Evolutionary conservation across 768 basidiomycete species (phyloP).

Genomic region (Xerocomellus intermedius): DNA sequence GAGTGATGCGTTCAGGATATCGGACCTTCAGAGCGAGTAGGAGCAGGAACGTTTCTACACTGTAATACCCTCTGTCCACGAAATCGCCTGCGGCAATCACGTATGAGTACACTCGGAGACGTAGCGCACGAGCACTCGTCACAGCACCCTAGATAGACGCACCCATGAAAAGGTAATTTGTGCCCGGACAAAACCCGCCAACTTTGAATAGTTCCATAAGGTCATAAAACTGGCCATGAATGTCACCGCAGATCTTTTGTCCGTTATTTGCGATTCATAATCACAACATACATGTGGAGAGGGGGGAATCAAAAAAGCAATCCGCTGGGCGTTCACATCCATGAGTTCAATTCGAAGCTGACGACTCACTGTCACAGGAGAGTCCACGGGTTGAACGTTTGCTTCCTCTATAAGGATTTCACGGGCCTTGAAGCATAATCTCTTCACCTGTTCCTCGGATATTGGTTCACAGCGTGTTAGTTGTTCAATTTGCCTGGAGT

Average conservation of each 20-base stretch:
- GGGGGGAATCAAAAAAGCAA: neutral
- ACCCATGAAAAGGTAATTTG: constrained; percentile 98
- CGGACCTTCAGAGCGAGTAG: constrained; percentile 95
- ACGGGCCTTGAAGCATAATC: constrained; percentile 91
- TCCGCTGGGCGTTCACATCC: constrained; percentile 1
- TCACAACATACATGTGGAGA: constrained; percentile 1
- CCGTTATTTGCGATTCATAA: constrained; percentile 5
- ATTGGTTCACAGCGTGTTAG: constrained; percentile 92
- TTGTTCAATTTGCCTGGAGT: constrained; percentile 86
- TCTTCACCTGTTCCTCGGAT: constrained; percentile 93
- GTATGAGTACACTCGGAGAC: constrained; percentile 7
- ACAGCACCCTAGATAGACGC: constrained; percentile 23
- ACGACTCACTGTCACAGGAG: constrained; percentile 83
- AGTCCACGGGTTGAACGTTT: constrained; percentile 94
- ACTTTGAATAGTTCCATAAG: constrained; percentile 94
- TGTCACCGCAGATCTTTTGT: constrained; percentile 85
- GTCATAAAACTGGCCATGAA: constrained; percentile 97
- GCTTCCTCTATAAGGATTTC: constrained; percentile 98
- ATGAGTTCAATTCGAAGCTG: neutral
- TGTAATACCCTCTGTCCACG: constrained; percentile 96
- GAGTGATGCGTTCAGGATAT: constrained; percentile 95
- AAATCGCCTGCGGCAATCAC: constrained; percentile 72
- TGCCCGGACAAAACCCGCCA: constrained; percentile 89
- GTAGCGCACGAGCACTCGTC: constrained; percentile 4
- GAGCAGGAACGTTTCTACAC: constrained; percentile 93